A percentile compares a stretch with the other conserved stretches of the same genome.
phyloP scores from a whole-genome alignment of 805 yeast genomes.

The Metschnikowia reukaufii region DNA sequence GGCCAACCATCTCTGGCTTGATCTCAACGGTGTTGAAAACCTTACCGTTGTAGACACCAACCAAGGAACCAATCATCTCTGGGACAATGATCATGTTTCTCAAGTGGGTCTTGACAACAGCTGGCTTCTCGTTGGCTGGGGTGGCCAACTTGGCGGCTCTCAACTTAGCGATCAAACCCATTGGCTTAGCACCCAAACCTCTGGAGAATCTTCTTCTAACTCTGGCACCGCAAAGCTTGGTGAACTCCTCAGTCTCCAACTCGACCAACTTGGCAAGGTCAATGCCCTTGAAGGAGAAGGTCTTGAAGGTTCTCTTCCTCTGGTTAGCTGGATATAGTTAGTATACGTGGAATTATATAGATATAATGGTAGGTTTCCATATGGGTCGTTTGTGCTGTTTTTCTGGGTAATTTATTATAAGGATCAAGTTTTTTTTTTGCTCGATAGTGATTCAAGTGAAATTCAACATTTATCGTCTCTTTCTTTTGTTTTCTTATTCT shows the following conservation, averaged over 20 bases:
- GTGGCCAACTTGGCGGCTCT: conserved; percentile 95
- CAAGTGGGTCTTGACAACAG: conserved; percentile 97
- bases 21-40: conserved; percentile 98
- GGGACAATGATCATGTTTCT: conserved; percentile 99
- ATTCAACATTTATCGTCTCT: too few species aligned
- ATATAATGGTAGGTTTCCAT: neutral
- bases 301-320: conserved; percentile 91
- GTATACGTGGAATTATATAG: conserved; percentile 1
- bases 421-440: too few species aligned
- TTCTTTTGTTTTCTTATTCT: too few species aligned
- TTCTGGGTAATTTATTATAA: too few species aligned
- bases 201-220: conserved; percentile 99
- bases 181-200: conserved; percentile 94
- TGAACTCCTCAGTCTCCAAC: conserved; percentile 94
- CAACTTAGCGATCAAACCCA: conserved; percentile 94
- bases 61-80: conserved; percentile 99
- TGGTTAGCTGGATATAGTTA: conserved; percentile 44
- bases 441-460: too few species aligned
- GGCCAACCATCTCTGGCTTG: conserved; percentile 99
- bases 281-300: conserved; percentile 99
- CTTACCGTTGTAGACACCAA: conserved; percentile 99
- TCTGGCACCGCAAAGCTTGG: conserved; percentile 96
- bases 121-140: conserved; percentile 93
- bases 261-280: conserved; percentile 92
- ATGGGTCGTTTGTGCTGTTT: neutral